phyloP scores from a whole-genome alignment of 495 filamentous ascomycete species.

The Daldinia childiae region DNA sequence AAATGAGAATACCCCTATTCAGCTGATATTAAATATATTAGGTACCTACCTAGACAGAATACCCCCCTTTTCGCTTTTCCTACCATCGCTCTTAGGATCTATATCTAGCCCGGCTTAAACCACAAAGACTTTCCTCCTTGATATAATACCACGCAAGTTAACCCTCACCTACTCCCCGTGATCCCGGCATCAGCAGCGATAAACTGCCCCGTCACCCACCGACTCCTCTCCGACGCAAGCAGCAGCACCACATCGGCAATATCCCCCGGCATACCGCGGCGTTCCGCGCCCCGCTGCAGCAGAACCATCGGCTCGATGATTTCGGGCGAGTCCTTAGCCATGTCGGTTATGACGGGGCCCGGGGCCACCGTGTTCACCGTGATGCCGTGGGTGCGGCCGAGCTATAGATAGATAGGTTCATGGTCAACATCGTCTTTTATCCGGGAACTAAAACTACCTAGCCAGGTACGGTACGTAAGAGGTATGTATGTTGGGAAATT shows the following conservation, averaged over 20 bases:
- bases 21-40: background rate
- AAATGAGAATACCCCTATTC: background rate
- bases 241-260: constrained; percentile 59
- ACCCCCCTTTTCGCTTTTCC: background rate
- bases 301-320: background rate
- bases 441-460: too few relatives aligned
- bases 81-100: background rate
- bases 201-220: constrained; percentile 62
- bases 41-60: too few relatives aligned
- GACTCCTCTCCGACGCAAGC: constrained; percentile 58
- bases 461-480: too few relatives aligned
- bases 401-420: too few relatives aligned
- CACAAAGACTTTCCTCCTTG: background rate
- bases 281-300: constrained; percentile 14
- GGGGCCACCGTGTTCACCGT: constrained; percentile 53
- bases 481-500: too few relatives aligned
- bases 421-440: too few relatives aligned
- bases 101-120: background rate
- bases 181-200: constrained; percentile 60
- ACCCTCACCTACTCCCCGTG: constrained; percentile 2
- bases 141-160: background rate
- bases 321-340: constrained; percentile 6
- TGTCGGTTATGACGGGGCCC: constrained; percentile 48
- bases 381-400: constrained; percentile 50
- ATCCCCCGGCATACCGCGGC: constrained; percentile 50